Base-by-base conservation (phyloP, 805 yeast species). In the Kodamaea laetipori region DNA sequence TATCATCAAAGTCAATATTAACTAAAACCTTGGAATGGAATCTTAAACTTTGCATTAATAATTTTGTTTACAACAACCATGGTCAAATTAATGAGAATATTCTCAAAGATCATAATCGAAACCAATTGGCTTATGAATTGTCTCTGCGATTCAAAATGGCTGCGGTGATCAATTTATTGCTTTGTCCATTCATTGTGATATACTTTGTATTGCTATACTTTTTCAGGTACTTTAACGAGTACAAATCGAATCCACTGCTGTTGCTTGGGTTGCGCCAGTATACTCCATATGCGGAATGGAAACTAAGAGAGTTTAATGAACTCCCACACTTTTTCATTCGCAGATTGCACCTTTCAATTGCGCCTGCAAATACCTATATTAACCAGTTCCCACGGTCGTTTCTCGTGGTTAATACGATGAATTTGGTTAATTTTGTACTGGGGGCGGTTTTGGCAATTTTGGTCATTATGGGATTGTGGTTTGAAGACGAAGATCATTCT, bases 1-100 rank as follows among this genome's bases (percentile, higher is more conserved):
- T 87, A 17, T 73, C 85, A 0, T 59, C 89, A 44, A 18, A 53
- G 37, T 32, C 49, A 15, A 72, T 77, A 35, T 67, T 94, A 23
- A 92, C 99, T 0, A 83, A 85, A 51, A 89, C 97, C 2, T 66
- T 94, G 51, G 99, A 94, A 56, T 94, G 98, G 98, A 92, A 92
- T 60, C 71, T 94, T 44, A 87, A 87, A 53, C 69, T 94, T 16
- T 92, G 98, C 58, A 78, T 94, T 10, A 77, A 87, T 58, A 96
- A 94, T 46, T 90, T 80, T 61, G 82, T 86, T 0, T 94, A 94
- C 67, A 87, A 86, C 56, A 79, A 79, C 23, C 77, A 82, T 27
- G 98, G 98, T 0, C 96, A 88, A 54, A 67, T 94, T 11, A 80
- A 90, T 43, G 81, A 81, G 9, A 67, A 73, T 12, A 80, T 92